phyloP scores from a whole-genome alignment of 2,329 filamentous ascomycete species.

The Ophiostoma montium region DNA sequence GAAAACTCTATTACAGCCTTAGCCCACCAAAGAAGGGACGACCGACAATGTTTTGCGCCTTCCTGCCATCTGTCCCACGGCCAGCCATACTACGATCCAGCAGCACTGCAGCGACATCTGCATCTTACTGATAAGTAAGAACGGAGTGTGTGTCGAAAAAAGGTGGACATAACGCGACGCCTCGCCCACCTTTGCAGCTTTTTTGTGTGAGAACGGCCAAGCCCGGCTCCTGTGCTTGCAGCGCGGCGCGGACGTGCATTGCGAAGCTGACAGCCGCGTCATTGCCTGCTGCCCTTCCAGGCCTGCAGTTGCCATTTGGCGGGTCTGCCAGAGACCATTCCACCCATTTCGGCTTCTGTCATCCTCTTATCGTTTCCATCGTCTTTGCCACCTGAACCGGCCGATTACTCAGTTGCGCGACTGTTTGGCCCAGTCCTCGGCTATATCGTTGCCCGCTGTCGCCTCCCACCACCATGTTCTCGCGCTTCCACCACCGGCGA shows the following conservation, averaged over 20 bases:
- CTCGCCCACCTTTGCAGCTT: not conserved
- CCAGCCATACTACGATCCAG: no score
- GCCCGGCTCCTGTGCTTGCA: not conserved
- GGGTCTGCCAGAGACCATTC: not conserved
- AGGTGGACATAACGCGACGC: not conserved
- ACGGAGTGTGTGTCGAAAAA: no score
- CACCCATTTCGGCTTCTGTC: constrained; percentile 1
- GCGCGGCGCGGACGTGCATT: not conserved
- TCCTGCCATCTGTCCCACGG: no score
- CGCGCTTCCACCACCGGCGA: constrained; percentile 46
- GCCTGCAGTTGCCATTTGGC: not conserved
- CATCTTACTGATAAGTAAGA: not conserved
- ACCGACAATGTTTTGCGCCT: not conserved
- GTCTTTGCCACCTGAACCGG: not conserved
- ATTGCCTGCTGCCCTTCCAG: not conserved
- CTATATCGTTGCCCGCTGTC: not conserved
- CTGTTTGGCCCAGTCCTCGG: no score
- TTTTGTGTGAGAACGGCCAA: no score
- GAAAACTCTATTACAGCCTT: not conserved
- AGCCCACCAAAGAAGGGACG: not conserved
- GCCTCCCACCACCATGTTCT: constrained; percentile 15
- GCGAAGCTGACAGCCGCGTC: not conserved
- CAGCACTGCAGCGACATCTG: not conserved
- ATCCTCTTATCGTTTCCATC: not conserved
- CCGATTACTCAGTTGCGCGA: not conserved